Percentiles rank a stretch among this genome's conserved stretches.
phyloP scores from a whole-genome alignment of 2,329 filamentous ascomycete species.

The Cladosporium velox region DNA sequence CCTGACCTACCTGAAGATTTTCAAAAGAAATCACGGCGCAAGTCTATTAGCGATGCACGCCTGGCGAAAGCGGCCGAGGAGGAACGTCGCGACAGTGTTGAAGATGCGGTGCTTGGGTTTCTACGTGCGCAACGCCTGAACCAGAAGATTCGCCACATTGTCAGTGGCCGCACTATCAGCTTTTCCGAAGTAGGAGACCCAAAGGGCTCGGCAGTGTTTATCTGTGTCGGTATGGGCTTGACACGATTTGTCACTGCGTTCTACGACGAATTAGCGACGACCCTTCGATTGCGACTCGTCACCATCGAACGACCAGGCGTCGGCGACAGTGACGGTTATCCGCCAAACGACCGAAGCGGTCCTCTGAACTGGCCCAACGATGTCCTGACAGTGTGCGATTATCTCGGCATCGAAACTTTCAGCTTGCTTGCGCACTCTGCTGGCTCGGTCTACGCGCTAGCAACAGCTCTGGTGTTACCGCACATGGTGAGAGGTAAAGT shows the following conservation, averaged over 20 bases:
- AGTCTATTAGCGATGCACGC: slow-evolving; percentile 36
- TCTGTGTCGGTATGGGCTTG: slow-evolving; percentile 96
- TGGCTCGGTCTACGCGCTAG: slow-evolving; percentile 95
- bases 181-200: slow-evolving; percentile 97
- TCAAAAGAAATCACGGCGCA: slow-evolving; percentile 33
- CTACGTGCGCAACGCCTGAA: slow-evolving; percentile 80
- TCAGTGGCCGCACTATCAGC: slow-evolving; percentile 83
- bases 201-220: slow-evolving; percentile 87
- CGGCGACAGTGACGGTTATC: slow-evolving; percentile 84
- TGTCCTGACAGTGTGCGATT: slow-evolving; percentile 89
- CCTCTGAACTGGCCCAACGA: slow-evolving; percentile 94
- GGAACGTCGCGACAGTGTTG: slow-evolving; percentile 78
- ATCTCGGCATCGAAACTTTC: slow-evolving; percentile 90
- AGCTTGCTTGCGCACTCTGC: slow-evolving; percentile 95
- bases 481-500: slow-evolving; percentile 93
- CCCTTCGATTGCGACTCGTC: slow-evolving; percentile 84
- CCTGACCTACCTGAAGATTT: slow-evolving; percentile 33
- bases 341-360: slow-evolving; percentile 72
- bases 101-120: slow-evolving; percentile 83
- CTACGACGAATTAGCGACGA: slow-evolving; percentile 91
- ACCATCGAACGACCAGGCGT: slow-evolving; percentile 93
- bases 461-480: slow-evolving; percentile 91
- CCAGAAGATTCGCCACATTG: slow-evolving; percentile 83
- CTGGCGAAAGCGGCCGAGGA: slow-evolving; percentile 59
- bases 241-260: slow-evolving; percentile 96